phyloP scores from a whole-genome alignment of 2,329 filamentous ascomycete species.

The Stagonosporopsis tanaceti region DNA sequence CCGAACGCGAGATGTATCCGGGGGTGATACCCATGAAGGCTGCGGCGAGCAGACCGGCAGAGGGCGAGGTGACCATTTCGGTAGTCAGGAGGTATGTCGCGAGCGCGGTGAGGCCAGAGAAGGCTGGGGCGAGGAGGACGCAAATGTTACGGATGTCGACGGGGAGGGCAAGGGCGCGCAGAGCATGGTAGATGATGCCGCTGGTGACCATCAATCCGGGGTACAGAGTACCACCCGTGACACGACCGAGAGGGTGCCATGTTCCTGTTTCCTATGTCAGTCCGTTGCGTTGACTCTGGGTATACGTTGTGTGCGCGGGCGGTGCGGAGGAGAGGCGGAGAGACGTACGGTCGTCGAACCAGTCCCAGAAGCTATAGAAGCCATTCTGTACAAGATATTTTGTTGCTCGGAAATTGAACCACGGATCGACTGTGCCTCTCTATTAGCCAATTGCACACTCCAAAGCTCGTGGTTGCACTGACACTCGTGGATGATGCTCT shows the following conservation, averaged over 20 bases:
- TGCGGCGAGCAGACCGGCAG: constrained; percentile 92
- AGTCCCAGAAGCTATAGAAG: constrained; percentile 99
- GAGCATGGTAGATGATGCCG: constrained; percentile 92
- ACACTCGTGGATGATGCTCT: constrained; percentile 99
- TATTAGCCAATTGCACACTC: constrained; percentile 36
- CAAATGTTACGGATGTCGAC: constrained; percentile 99
- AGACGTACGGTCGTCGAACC: constrained; percentile 92
- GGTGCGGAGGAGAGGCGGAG: constrained; percentile 17
- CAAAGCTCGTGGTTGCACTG: constrained; percentile 56
- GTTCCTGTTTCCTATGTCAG: constrained; percentile 65
- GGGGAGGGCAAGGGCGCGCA: constrained; percentile 86
- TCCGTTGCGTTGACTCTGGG: constrained; percentile 17
- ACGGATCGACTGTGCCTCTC: constrained; percentile 81
- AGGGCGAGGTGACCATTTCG: constrained; percentile 95
- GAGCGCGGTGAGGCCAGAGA: constrained; percentile 91
- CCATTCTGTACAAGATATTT: constrained; percentile 97
- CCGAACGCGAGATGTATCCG: constrained; percentile 96
- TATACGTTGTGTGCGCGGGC: constrained; percentile 3
- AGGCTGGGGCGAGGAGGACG: constrained; percentile 91
- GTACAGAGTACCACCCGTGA: constrained; percentile 98
- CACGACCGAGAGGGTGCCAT: constrained; percentile 98
- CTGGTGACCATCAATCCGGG: constrained; percentile 99
- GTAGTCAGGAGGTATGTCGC: constrained; percentile 94
- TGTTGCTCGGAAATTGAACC: constrained; percentile 99
- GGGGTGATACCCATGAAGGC: constrained; percentile 97